Base-by-base conservation (phyloP, 139 green algal species). In the Nannochloris sp. region DNA sequence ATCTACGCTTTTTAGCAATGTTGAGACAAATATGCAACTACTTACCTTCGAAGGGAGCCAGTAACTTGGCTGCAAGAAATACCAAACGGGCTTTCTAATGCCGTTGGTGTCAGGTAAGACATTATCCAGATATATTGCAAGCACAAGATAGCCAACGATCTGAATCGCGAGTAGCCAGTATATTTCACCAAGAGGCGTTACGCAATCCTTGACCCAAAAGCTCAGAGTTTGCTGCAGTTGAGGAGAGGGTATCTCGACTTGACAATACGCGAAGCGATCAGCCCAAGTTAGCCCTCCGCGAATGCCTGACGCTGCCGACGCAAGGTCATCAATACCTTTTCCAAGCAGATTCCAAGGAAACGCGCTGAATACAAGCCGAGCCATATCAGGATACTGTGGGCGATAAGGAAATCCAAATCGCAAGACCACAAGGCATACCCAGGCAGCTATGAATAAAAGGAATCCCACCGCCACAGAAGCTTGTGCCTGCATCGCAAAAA, bases 111-210 rank as follows among this genome's bases (percentile, higher is more conserved):
- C 76, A 9, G 86, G 83, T 27, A 95, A 53, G 15, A 95, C 73
- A 35, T 81, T 70, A 60, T 96, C 87, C 14, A 96, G 64, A 74
- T 95, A 96, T 8, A 93, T 33, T 0, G 80, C 87, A 6, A 88
- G 38, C 24, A 75, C 0, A 25, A 76, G 68, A 65, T 81, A 94
- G 1, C 23, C 73, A 0, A 75, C 61, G 3, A 62, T 68, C 67
- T 89, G 84, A 27, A 59, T 24, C 3, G 76, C n/a, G n/a, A 89
- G 65, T 2, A 74, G 36, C 58, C 69, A 65, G 30, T 71, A 78
- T 23, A 78, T 74, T 23, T 82, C 37, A 3, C 66, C 69, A 37
- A 93, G 51, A 1, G 83, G 71, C 60, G 87, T 65, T 19, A 86
- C 68, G 65, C 87, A 93, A 54, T 80, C 64, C 9, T 57, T 47